Evolutionary conservation across 208 protist species (phyloP), one percentile per base, ranked within the genome.

Genomic region (Leishmania braziliensis): DNA sequence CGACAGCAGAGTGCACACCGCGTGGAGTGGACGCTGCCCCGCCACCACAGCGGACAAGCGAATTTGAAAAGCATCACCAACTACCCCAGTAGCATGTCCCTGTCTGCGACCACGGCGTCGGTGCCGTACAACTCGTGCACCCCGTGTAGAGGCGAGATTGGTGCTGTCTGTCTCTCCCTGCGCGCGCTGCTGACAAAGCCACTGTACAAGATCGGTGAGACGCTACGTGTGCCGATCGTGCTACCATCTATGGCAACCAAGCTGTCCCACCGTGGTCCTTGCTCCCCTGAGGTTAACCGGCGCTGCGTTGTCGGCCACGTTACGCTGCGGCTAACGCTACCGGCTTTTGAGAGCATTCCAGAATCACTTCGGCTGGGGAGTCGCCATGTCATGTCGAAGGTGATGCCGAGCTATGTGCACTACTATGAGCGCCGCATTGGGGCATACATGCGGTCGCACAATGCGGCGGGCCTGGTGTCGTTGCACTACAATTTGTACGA

Each of bases 401-500:
- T 94, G 70, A 76, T 88, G 62, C 90, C 84, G 43, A 73, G 69
- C 39, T 94, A 90, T 75, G 88, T 96, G 46, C 88, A 90, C 58
- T 92, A 94, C 88, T 95, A 92, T 84, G 87, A 88, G 72, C 88
- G 82, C 10, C 90, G 94, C 70, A 92, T 97, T 76, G 75, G 81
- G 0, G 78, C 83, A 9, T 92, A 89, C 74, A 89, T 95, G 79
- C 81, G 86, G 50, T 56, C 81, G 33, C 75, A 88, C 82, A 85
- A 83, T 73, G 89, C 92, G 0, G 74, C 73, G 2, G 81, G 84
- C 5, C 81, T 97, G 65, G 77, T 81, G 39, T 79, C 89, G 14
- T 91, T 95, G 66, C 92, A 97, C 84, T 95, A 94, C 81, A 81
- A 81, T 5, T 70, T 97, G 46, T 96, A 93, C 84, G 94, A 97